These are phyloP conservation scores for Cladosporium colombiae DNA, from an alignment of 2,329 filamentous ascomycete species.

Conservation along the genomic window DNA sequence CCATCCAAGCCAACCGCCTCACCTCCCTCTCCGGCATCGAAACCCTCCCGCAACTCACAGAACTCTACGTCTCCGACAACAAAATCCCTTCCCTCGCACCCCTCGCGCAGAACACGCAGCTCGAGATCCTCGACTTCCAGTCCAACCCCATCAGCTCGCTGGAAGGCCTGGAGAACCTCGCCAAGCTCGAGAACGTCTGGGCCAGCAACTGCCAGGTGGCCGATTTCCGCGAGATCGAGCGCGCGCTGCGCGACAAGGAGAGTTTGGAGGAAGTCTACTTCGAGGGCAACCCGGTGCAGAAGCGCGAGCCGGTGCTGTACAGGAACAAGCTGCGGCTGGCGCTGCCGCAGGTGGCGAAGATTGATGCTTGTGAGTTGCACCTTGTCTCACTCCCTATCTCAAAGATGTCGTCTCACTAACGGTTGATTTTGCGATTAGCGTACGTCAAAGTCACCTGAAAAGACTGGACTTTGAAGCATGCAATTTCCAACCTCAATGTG, in stretches of 20 bases:
- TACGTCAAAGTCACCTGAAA: conserved; percentile 18
- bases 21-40: conserved; percentile 73
- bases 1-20: conserved; percentile 93
- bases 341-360: conserved; percentile 84
- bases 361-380: conserved; percentile 85
- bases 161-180: conserved; percentile 67
- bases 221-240: conserved; percentile 81
- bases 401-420: not conserved
- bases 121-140: conserved; percentile 83
- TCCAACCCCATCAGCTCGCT: conserved; percentile 81
- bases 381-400: not conserved
- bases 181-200: conserved; percentile 86
- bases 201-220: conserved; percentile 82
- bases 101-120: conserved; percentile 54
- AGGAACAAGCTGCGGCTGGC: conserved; percentile 89
- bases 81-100: conserved; percentile 76
- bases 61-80: conserved; percentile 96
- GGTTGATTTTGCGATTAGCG: not conserved
- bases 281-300: conserved; percentile 89
- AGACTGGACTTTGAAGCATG: too few species aligned
- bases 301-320: conserved; percentile 77
- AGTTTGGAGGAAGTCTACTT: conserved; percentile 89
- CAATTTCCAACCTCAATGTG: not conserved
- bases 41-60: conserved; percentile 75
- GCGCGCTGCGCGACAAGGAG: conserved; percentile 74